These are phyloP conservation scores for Arachis hypogaea DNA, from an alignment of 306 rosid genomes.

Conservation along the genomic window DNA sequence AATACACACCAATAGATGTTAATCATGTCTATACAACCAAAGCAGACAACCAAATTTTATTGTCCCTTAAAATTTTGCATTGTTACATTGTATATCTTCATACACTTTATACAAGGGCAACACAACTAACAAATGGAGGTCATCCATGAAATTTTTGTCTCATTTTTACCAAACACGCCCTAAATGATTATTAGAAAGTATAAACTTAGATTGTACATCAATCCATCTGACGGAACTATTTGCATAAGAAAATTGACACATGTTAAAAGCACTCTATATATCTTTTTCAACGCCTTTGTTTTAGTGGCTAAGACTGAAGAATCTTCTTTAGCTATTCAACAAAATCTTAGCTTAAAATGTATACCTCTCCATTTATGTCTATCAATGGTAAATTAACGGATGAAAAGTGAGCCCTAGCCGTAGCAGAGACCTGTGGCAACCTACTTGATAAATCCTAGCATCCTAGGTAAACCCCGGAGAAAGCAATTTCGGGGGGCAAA, in stretches of 20 bases:
- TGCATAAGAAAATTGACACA: constrained; percentile 21
- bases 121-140: neutral
- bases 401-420: constrained; percentile 50
- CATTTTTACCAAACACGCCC: neutral
- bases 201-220: neutral
- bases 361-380: constrained; percentile 69
- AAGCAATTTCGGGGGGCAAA: constrained; percentile 54
- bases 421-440: constrained; percentile 54
- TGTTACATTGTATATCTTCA: constrained; percentile 14
- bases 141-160: too few species aligned
- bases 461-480: constrained; percentile 49
- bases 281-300: neutral
- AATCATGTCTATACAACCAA: constrained; percentile 7
- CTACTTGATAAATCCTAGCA: constrained; percentile 60
- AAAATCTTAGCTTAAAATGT: constrained; percentile 28
- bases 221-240: neutral
- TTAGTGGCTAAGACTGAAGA: constrained; percentile 23
- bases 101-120: constrained; percentile 23
- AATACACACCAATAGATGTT: constrained; percentile 11
- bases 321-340: constrained; percentile 22
- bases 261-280: neutral
- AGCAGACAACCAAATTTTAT: constrained; percentile 18
- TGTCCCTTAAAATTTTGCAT: constrained; percentile 25
- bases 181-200: constrained; percentile 7
- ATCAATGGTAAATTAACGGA: constrained; percentile 67